Evolutionary conservation across 2,329 filamentous ascomycete genomes (phyloP), one percentile per base, ranked within the genome.

Genomic region (Lecanosticta acicola): DNA sequence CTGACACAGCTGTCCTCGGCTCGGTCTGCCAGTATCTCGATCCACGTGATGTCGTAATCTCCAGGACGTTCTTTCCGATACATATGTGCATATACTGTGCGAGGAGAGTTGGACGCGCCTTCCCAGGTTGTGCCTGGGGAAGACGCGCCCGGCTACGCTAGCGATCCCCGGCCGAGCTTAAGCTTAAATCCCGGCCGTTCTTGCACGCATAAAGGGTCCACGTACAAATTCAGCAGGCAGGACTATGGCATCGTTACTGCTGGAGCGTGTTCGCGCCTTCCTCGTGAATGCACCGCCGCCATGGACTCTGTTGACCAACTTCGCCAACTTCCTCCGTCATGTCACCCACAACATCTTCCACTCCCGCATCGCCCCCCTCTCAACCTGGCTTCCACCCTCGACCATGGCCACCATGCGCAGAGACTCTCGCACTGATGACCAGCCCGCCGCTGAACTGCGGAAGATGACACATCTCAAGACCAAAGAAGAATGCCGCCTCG

Each of bases 401-500:
- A 39, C 45, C 45, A 46, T 53, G 43, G 44, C 46, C 42, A 47
- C 49, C 32, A 41, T 46, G 24, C 50, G 52, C 54, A 36, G 45
- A 45, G 54, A 53, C 52, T 54, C 45, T 43, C 47, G 41, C 21
- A 41, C 46, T 48, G 49, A 51, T 41, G 38, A 54, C 43, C 45
- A 41, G 45, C 24, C 20, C 36, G 35, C 37, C 21, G 7, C 3
- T 20, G 45, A 44, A 32, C 51, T 52, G 36, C 60, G 61, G 41
- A 58, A 54, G n/a, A 64, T 68, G 61, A 53, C 58, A 20, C 64
- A 71, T 33, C 60, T 75, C 48, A 70, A 69, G 59, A 75, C 72
- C 41, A 73, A 71, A 54, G 72, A 73, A 51, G 72, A 75, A 58
- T 69, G 72, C 50, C 69, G 70, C 43, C 71, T 72, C 46, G 67